Conservation (phyloP, 2,329 filamentous ascomycete species). For the Trichophyton rubrum region DNA sequence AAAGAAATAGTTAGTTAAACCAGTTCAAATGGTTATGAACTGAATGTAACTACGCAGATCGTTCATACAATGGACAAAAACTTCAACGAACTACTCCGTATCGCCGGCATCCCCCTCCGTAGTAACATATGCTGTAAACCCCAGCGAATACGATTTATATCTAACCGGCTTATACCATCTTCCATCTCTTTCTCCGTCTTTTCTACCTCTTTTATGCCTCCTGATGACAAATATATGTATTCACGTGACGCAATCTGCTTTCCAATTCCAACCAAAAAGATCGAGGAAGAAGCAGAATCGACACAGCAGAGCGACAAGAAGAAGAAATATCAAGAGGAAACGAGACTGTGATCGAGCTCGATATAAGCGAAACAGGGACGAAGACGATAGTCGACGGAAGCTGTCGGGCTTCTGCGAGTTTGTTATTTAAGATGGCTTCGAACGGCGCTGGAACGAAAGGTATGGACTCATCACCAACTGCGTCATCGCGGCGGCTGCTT, state of each 20-base stretch:
- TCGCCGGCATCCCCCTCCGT: neutral
- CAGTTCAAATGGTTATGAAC: neutral
- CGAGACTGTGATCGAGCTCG: neutral
- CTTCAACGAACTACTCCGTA: neutral
- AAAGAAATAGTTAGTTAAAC: conserved; percentile 8
- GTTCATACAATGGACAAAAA: neutral
- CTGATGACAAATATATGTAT: neutral
- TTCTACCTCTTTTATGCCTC: neutral
- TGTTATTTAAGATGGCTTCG: conserved; percentile 5
- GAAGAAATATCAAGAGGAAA: neutral
- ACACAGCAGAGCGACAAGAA: neutral
- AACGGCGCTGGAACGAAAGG: conserved; percentile 6
- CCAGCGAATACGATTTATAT: neutral
- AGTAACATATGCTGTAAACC: neutral
- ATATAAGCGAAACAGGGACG: neutral
- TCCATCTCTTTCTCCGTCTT: neutral
- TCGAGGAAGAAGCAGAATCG: neutral
- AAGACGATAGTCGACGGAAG: neutral
- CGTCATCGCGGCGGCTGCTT: neutral
- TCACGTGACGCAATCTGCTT: neutral
- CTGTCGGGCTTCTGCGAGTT: neutral
- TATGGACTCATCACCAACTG: neutral
- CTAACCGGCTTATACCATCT: neutral
- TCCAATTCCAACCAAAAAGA: neutral
- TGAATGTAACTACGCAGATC: neutral